These are phyloP conservation scores for Ceratobasidium theobromae DNA, from an alignment of 1,284 basidiomycete genomes.

Conservation along the genomic window DNA sequence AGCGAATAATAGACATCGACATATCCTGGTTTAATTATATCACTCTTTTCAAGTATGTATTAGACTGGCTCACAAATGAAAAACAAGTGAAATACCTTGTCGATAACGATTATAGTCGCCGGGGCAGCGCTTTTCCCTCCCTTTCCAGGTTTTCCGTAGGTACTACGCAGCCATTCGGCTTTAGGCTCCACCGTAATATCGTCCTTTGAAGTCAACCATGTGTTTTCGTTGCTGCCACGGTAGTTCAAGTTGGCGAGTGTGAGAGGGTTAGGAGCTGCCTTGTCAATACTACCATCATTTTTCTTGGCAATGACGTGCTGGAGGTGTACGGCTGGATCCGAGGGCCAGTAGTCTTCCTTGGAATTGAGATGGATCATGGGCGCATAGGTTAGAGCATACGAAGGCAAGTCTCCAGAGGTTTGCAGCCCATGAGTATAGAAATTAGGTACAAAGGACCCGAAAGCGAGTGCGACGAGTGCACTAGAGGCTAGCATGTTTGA, in stretches of 20 bases:
- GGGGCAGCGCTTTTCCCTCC: conserved; percentile 40
- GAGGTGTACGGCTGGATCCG: conserved; percentile 42
- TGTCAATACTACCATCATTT: not conserved
- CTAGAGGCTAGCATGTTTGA: not conserved
- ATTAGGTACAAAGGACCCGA: not conserved
- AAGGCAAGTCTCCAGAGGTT: conserved; percentile 37
- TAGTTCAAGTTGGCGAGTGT: conserved; percentile 28
- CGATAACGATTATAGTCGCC: conserved; percentile 42
- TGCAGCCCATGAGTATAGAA: not conserved
- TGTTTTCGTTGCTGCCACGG: conserved; percentile 8
- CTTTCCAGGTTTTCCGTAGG: conserved; percentile 10
- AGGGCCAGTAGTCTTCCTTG: conserved; percentile 43
- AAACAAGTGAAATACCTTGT: conserved; percentile 40
- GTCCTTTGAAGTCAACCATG: conserved; percentile 16
- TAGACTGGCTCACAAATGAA: not conserved
- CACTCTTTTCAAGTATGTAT: conserved; percentile 3
- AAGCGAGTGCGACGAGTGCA: not conserved
- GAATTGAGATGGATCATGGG: conserved; percentile 42
- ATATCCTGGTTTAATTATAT: conserved; percentile 41
- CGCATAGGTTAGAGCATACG: conserved; percentile 40
- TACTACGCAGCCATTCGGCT: conserved; percentile 18
- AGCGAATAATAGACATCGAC: conserved; percentile 46
- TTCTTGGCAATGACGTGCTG: conserved; percentile 38
- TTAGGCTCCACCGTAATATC: conserved; percentile 13
- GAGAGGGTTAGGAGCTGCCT: conserved; percentile 4